Evolutionary conservation across 176 grass and related monocot genomes (phyloP).

Genomic region (Dactylis glomerata): DNA sequence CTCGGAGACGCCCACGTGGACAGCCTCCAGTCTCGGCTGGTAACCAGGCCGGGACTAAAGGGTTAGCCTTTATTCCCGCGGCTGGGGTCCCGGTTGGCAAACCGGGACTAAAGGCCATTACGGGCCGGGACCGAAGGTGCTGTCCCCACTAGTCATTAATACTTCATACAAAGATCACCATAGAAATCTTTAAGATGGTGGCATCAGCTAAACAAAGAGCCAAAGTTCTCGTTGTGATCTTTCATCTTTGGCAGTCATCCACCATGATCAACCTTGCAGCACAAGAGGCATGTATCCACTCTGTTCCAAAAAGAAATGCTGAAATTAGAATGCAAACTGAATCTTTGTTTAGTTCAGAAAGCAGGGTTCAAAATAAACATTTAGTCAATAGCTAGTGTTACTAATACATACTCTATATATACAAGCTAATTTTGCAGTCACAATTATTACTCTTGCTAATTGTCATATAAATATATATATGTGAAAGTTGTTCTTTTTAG

Average conservation of each 20-base stretch:
- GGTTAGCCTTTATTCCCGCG: no score
- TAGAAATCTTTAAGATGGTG: background rate
- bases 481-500: no score
- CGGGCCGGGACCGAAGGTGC: no score
- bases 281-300: background rate
- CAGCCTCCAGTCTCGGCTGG: no score
- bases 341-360: background rate
- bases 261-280: background rate
- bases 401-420: no score
- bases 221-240: background rate
- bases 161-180: background rate
- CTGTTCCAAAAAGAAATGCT: background rate
- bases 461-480: background rate
- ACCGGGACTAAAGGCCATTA: no score
- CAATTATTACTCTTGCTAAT: no score
- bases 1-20: no score
- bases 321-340: background rate
- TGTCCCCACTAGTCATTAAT: no score
- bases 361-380: background rate
- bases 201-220: background rate
- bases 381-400: background rate
- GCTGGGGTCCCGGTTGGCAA: no score
- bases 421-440: background rate
- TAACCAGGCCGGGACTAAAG: no score
- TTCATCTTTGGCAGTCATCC: background rate